Percentiles rank a stretch among this genome's conserved stretches.
phyloP scores from a whole-genome alignment of 164 flowering plant species.

The Kalanchoe fedtschenkoi region DNA sequence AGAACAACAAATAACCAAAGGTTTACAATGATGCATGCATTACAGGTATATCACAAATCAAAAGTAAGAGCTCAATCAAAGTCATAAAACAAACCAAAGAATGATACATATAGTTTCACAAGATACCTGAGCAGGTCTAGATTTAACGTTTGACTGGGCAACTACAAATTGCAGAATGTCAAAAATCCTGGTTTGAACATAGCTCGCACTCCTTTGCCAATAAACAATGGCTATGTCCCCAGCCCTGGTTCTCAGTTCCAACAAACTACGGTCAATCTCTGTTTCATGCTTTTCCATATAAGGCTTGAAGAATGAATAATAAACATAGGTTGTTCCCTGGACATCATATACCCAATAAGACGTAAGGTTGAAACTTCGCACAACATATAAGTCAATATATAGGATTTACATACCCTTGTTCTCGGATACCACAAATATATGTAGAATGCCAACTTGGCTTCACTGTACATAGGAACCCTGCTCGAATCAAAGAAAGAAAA shows the following conservation, averaged over 20 bases:
- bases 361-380: neutral
- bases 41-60: too few species aligned
- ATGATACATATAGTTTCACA: neutral
- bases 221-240: constrained; percentile 62
- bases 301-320: constrained; percentile 79
- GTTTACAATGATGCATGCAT: too few species aligned
- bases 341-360: neutral
- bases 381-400: neutral
- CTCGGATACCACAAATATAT: constrained; percentile 91
- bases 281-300: constrained; percentile 79
- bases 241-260: constrained; percentile 72
- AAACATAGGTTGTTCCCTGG: constrained; percentile 92
- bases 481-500: constrained; percentile 14
- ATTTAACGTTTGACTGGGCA: constrained; percentile 60
- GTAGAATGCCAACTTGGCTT: constrained; percentile 85
- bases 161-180: constrained; percentile 82
- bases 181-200: constrained; percentile 74
- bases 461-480: constrained; percentile 96
- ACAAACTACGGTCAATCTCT: constrained; percentile 81
- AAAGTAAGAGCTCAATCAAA: too few species aligned
- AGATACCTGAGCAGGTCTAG: constrained; percentile 35
- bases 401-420: constrained; percentile 44
- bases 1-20: too few species aligned
- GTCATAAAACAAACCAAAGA: neutral
- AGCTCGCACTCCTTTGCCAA: constrained; percentile 76